phyloP scores from a whole-genome alignment of 2,329 filamentous ascomycete genomes.

The Ophiostoma triangulosporum region DNA sequence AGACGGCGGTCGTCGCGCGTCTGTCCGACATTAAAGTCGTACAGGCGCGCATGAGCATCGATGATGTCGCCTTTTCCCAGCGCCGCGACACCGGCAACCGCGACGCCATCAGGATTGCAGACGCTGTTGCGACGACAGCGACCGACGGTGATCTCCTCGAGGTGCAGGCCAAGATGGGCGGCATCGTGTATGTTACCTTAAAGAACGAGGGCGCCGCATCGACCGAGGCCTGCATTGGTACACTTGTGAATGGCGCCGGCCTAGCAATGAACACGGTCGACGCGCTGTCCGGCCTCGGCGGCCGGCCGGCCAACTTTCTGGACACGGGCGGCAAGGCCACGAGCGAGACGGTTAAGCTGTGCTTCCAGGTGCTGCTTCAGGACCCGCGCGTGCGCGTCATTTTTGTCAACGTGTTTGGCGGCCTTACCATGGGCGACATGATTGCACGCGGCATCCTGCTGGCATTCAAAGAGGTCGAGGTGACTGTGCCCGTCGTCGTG shows the following conservation, averaged over 20 bases:
- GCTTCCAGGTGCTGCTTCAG: constrained; percentile 58
- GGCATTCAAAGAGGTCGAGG: constrained; percentile 55
- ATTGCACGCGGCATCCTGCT: constrained; percentile 62
- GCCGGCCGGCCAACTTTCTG: constrained; percentile 67
- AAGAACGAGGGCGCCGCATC: constrained; percentile 23
- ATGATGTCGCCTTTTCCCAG: constrained; percentile 29
- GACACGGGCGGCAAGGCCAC: constrained; percentile 87
- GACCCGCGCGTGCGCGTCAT: constrained; percentile 59
- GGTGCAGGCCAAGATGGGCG: constrained; percentile 36
- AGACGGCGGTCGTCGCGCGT: constrained; percentile 21
- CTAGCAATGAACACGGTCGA: constrained; percentile 88
- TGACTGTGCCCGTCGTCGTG: constrained; percentile 62
- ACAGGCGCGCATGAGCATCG: constrained; percentile 31
- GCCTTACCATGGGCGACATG: constrained; percentile 63
- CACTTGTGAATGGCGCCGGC: constrained; percentile 77
- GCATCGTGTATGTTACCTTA: constrained; percentile 65
- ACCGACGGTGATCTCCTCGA: constrained; percentile 21
- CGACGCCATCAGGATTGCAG: not conserved
- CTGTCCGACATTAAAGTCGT: constrained; percentile 18
- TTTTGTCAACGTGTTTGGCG: constrained; percentile 44
- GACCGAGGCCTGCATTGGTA: constrained; percentile 44
- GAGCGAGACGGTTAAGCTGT: constrained; percentile 61
- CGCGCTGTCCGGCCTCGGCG: constrained; percentile 54
- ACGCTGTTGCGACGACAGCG: constrained; percentile 5
- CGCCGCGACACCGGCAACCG: constrained; percentile 24